These are phyloP conservation scores for Blastobotrys malaysiensis DNA, from an alignment of 1,139 yeast species.

Conservation along the genomic window DNA sequence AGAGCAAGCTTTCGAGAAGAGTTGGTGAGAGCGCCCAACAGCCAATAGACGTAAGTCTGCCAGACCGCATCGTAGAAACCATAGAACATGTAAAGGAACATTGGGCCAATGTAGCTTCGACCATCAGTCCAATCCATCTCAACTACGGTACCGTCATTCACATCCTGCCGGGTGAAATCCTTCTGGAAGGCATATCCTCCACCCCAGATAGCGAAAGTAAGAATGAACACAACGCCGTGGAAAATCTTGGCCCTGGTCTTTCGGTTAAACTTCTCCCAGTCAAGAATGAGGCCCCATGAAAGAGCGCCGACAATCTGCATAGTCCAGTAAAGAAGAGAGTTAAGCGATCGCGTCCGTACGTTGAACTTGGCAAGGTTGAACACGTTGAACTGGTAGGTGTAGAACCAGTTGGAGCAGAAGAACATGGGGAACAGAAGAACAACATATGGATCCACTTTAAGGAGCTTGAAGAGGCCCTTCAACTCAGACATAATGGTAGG, in stretches of 20 bases:
- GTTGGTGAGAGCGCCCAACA: constrained; percentile 54
- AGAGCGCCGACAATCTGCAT: constrained; percentile 56
- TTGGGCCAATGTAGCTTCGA: constrained; percentile 47
- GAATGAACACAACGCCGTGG: constrained; percentile 40
- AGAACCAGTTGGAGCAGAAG: constrained; percentile 60
- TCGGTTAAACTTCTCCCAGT: constrained; percentile 41
- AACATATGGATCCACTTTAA: constrained; percentile 44
- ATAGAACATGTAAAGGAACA: constrained; percentile 57
- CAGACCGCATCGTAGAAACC: constrained; percentile 56
- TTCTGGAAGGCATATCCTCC: constrained; percentile 53
- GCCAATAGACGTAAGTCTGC: constrained; percentile 54
- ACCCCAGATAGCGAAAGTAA: constrained; percentile 53
- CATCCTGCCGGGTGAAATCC: constrained; percentile 41
- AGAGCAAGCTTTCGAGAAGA: constrained; percentile 52
- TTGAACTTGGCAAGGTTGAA: constrained; percentile 53
- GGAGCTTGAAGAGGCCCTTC: constrained; percentile 37
- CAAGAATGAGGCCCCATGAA: constrained; percentile 45
- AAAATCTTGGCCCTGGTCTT: constrained; percentile 45
- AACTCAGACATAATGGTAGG: constrained; percentile 48
- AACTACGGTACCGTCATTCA: constrained; percentile 15
- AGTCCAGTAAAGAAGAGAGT: constrained; percentile 56
- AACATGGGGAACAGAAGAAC: constrained; percentile 53
- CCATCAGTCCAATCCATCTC: constrained; percentile 42
- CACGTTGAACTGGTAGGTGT: constrained; percentile 58
- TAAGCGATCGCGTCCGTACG: constrained; percentile 55